Base-by-base conservation (phyloP, 75 land plant species). In the Selaginella moellendorffii region DNA sequence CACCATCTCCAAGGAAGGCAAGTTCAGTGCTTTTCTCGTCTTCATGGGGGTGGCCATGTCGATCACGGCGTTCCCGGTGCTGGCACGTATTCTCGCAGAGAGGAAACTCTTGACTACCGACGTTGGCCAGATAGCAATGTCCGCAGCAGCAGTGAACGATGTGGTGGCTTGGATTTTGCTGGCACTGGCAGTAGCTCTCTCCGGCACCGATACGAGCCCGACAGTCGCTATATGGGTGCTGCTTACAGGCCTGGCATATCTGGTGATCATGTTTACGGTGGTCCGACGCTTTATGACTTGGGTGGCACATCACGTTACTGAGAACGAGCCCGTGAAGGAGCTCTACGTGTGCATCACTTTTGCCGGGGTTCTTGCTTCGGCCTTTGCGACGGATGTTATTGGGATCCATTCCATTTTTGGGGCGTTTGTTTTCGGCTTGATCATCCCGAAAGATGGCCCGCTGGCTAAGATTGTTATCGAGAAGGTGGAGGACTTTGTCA, bases 341-440 rank as follows among this genome's bases (percentile, higher is more conserved):
- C 52, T 71, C 69, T 28, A 73, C 30, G 54, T 78, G 18, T 76
- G 76, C 29, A 23, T 73, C n/a, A 73, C 81, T 25, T 80, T 80
- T 21, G 65, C 72, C 0, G 80, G 79, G 5, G 83, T 80, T 24
- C 75, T 83, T 78, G 63, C 76, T 2, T 42, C 70, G 5, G 81
- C 74, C 8, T 70, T 83, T 66, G 51, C 69, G 20, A 69, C 78
- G 19, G 86, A 78, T 71, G 71, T 78, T 65, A 83, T 83, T 18
- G 83, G 81, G 0, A 78, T 79, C 28, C 81, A 80, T 56, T 61
- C 82, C 29, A 62, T 80, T 30, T 78, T 78, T 61, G 86, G 86
- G 8, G 78, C 83, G 24, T 83, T 83, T 71, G 68, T 80, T 10
- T 80, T 72, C 63, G 83, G 86, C 0, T 36, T 83, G 25, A 68